Conservation (phyloP, 225 moss, liverwort and hornwort species). For the Ulota crispa region DNA sequence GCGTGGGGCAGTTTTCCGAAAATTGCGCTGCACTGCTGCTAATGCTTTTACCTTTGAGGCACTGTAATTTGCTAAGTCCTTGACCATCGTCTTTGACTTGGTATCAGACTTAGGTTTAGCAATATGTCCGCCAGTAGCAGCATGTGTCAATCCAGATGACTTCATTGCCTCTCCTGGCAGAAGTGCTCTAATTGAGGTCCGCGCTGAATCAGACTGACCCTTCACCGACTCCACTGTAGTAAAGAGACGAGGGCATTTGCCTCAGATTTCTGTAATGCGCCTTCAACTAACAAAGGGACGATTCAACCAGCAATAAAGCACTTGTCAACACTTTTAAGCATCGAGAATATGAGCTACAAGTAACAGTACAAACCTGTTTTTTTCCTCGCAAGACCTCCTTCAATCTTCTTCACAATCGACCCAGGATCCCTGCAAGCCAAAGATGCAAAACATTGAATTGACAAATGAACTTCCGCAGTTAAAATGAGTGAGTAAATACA, state of each 20-base stretch:
- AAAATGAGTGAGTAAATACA: not conserved
- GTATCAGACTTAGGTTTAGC: slow-evolving; percentile 28
- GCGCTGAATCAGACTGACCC: slow-evolving; percentile 18
- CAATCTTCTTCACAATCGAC: slow-evolving; percentile 29
- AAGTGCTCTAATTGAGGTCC: slow-evolving; percentile 19
- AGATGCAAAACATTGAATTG: not conserved
- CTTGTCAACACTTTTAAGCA: not conserved
- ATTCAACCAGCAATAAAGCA: not conserved
- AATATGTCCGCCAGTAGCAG: slow-evolving; percentile 24
- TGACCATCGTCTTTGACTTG: slow-evolving; percentile 21
- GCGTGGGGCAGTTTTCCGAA: slow-evolving; percentile 24
- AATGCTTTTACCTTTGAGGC: slow-evolving; percentile 25
- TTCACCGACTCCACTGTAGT: slow-evolving; percentile 32
- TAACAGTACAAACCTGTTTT: slow-evolving; percentile 35
- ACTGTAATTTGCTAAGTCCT: slow-evolving; percentile 17
- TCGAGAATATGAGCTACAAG: not conserved
- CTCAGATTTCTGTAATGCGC: not conserved
- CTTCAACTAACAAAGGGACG: not conserved
- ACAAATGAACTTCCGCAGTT: not conserved
- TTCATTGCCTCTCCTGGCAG: slow-evolving; percentile 25
- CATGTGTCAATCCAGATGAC: slow-evolving; percentile 21
- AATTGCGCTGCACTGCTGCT: slow-evolving; percentile 26
- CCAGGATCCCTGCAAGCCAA: slow-evolving; percentile 43
- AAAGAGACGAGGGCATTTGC: slow-evolving; percentile 7
- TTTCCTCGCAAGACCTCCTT: slow-evolving; percentile 28